Evolutionary conservation across 2,329 filamentous ascomycete genomes (phyloP).

Genomic region (Hymenoscyphus salicellus): DNA sequence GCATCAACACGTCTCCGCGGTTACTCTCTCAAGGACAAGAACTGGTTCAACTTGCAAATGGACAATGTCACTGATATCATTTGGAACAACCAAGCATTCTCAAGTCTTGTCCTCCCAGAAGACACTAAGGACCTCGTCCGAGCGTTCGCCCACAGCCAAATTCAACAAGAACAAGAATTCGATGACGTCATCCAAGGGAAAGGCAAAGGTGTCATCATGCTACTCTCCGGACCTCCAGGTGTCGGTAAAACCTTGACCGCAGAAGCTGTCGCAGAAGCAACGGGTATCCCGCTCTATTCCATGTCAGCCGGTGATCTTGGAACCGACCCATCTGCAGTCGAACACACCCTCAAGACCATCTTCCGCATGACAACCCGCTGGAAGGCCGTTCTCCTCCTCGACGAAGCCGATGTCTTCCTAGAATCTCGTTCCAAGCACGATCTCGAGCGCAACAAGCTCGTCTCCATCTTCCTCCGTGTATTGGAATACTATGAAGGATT

Average conservation of each 20-base stretch:
- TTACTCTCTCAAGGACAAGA: slow-evolving; percentile 47
- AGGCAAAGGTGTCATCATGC: slow-evolving; percentile 44
- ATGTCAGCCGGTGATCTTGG: slow-evolving; percentile 26
- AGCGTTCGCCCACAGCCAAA: slow-evolving; percentile 48
- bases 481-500: slow-evolving; percentile 12
- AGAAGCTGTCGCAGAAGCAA: slow-evolving; percentile 39
- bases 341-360: slow-evolving; percentile 22
- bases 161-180: slow-evolving; percentile 21
- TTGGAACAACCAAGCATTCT: slow-evolving; percentile 46
- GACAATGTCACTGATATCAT: slow-evolving; percentile 21
- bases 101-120: slow-evolving; percentile 47
- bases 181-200: slow-evolving; percentile 35
- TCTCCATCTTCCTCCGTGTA: slow-evolving; percentile 39
- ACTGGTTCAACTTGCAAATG: slow-evolving; percentile 39
- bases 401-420: slow-evolving; percentile 53
- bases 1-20: slow-evolving; percentile 29
- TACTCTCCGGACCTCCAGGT: slow-evolving; percentile 38
- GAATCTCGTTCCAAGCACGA: slow-evolving; percentile 45
- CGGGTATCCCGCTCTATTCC: slow-evolving; percentile 22
- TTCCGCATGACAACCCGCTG: slow-evolving; percentile 26
- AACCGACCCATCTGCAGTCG: slow-evolving; percentile 18
- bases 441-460: slow-evolving; percentile 50
- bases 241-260: slow-evolving; percentile 30
- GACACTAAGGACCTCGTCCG: slow-evolving; percentile 48
- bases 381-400: slow-evolving; percentile 26